Conservation (phyloP, 2,329 filamentous ascomycete genomes). For the Cordyceps pruinosa region DNA sequence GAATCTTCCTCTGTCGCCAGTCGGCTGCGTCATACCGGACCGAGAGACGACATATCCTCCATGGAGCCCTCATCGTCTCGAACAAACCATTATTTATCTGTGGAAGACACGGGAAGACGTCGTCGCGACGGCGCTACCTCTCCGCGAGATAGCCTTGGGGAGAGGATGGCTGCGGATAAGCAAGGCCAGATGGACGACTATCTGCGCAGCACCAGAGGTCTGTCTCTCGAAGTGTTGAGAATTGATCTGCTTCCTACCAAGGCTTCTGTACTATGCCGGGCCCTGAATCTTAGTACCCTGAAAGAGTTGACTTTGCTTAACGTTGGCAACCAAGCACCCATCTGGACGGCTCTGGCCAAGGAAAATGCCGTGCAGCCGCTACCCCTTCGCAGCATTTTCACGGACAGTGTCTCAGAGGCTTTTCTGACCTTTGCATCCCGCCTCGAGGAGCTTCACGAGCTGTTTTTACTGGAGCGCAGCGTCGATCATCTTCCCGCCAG, state of each 20-base stretch:
- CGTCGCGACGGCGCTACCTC: not conserved
- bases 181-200: constrained; percentile 41
- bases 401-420: constrained; percentile 51
- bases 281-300: constrained; percentile 51
- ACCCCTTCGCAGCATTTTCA: constrained; percentile 51
- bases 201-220: constrained; percentile 49
- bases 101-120: not conserved
- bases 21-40: not conserved
- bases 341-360: constrained; percentile 52
- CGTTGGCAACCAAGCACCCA: constrained; percentile 52
- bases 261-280: constrained; percentile 47
- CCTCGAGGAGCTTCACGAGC: constrained; percentile 47
- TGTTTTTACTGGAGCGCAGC: constrained; percentile 52
- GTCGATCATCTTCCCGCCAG: constrained; percentile 45
- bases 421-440: constrained; percentile 50
- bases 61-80: not conserved
- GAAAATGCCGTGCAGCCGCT: constrained; percentile 46
- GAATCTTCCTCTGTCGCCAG: not conserved
- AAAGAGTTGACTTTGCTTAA: constrained; percentile 54
- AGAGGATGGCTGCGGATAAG: not conserved
- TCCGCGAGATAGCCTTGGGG: not conserved
- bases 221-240: constrained; percentile 47
- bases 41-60: not conserved
- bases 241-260: constrained; percentile 55
- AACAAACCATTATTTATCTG: not conserved